These are phyloP conservation scores for Brassica incana DNA, from an alignment of 345 rosid genomes.

Conservation along the genomic window DNA sequence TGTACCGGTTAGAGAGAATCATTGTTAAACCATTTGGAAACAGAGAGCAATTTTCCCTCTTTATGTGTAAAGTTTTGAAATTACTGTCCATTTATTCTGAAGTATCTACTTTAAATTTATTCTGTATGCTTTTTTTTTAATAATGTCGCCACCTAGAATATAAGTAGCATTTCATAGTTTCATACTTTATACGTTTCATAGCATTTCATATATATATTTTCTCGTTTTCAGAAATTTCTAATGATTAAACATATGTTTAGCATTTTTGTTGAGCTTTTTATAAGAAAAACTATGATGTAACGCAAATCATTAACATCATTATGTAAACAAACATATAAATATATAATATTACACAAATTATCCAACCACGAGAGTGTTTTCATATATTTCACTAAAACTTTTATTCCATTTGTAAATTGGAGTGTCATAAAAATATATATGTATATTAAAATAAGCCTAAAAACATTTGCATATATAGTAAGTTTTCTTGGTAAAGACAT, in stretches of 20 bases:
- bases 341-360: too few species aligned
- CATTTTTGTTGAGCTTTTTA: not conserved
- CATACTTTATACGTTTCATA: not conserved
- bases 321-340: too few species aligned
- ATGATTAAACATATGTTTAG: not conserved
- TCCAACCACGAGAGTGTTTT: not conserved
- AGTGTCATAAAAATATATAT: not conserved
- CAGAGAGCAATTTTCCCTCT: not conserved
- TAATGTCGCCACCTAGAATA: not conserved
- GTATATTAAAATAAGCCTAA: too few species aligned
- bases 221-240: not conserved
- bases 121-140: not conserved
- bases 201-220: not conserved
- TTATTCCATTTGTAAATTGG: not conserved
- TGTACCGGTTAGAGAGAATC: not conserved
- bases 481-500: not conserved
- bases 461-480: not conserved
- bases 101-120: not conserved
- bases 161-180: not conserved
- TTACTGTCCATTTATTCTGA: not conserved
- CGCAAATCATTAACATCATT: not conserved
- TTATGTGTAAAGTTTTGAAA: not conserved
- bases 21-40: slow-evolving; percentile 17
- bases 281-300: not conserved
- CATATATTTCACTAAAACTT: not conserved